These are phyloP conservation scores for Corylus heterophylla DNA, from an alignment of 306 rosid genomes.

Conservation along the genomic window DNA sequence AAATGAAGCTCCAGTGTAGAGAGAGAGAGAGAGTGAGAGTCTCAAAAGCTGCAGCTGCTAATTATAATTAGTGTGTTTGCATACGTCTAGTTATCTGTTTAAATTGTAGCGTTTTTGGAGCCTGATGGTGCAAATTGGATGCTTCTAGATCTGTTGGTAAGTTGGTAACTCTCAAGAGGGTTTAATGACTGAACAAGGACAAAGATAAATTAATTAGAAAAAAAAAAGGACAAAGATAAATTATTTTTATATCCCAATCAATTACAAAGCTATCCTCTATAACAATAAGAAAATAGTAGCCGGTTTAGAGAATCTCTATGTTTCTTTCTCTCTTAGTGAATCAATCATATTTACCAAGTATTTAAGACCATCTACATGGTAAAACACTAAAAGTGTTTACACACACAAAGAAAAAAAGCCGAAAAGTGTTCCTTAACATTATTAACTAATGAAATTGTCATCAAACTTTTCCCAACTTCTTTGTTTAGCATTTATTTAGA, in stretches of 20 bases:
- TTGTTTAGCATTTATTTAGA: not conserved
- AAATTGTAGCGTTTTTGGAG: not conserved
- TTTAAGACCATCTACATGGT: not conserved
- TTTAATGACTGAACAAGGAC: not conserved
- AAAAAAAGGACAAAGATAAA: not conserved
- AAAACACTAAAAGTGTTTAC: not conserved
- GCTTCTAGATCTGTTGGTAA: not conserved
- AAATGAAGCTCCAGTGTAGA: constrained; percentile 16
- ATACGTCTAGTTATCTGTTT: not conserved
- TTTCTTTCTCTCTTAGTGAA: not conserved
- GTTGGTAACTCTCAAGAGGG: not conserved
- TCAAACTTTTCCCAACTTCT: not conserved
- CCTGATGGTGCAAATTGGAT: not conserved
- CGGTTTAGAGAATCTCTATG: not conserved
- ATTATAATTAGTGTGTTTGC: not conserved
- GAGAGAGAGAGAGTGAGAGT: not conserved
- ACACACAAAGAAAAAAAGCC: not conserved
- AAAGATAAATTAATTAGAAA: not conserved
- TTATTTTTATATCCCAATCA: not conserved
- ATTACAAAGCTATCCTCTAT: not conserved
- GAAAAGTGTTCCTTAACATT: not conserved
- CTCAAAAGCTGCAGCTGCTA: not conserved
- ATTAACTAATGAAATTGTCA: not conserved
- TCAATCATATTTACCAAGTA: not conserved
- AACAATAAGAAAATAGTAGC: not conserved